Percentiles rank a stretch among this genome's conserved stretches.
Evolutionary conservation across 495 filamentous ascomycete species (phyloP).

Genomic region (Trypethelium eluteriae): DNA sequence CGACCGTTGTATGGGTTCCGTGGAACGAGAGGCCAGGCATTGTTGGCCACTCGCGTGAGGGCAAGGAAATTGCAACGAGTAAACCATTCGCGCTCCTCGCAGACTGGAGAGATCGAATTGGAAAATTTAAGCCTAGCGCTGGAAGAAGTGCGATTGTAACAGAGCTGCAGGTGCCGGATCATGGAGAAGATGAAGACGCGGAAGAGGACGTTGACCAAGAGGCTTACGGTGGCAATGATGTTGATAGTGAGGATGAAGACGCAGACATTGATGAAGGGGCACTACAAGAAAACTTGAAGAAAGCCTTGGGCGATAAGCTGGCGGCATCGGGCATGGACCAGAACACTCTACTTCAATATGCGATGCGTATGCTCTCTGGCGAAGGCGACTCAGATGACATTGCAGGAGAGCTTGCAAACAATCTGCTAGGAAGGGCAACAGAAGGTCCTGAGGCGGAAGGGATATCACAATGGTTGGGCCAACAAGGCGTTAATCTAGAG

Average conservation of each 20-base stretch:
- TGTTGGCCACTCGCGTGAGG: neutral
- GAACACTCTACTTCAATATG: conserved; percentile 29
- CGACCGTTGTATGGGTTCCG: conserved; percentile 23
- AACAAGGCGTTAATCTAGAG: conserved; percentile 26
- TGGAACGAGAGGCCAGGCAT: conserved; percentile 15
- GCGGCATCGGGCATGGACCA: conserved; percentile 30
- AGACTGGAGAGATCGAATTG: conserved; percentile 31
- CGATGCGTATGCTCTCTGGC: conserved; percentile 29
- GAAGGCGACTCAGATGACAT: conserved; percentile 32
- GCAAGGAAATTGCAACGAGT: neutral
- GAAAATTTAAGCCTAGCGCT: conserved; percentile 10
- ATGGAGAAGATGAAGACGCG: conserved; percentile 11
- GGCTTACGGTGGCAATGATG: conserved; percentile 14
- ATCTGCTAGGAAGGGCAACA: conserved; percentile 26
- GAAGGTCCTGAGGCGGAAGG: conserved; percentile 20
- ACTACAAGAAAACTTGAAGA: conserved; percentile 29
- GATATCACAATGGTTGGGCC: conserved; percentile 23
- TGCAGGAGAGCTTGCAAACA: conserved; percentile 28
- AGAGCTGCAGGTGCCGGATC: conserved; percentile 8
- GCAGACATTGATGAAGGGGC: neutral
- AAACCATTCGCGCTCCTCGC: conserved; percentile 29
- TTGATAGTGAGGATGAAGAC: conserved; percentile 14
- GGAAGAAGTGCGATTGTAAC: neutral
- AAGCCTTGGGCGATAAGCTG: conserved; percentile 25
- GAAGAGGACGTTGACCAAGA: conserved; percentile 15